A percentile compares a stretch with the other conserved stretches of the same genome.
These are phyloP conservation scores for Cladosporium halotolerans DNA, from an alignment of 2,329 filamentous ascomycete species.

Conservation along the genomic window DNA sequence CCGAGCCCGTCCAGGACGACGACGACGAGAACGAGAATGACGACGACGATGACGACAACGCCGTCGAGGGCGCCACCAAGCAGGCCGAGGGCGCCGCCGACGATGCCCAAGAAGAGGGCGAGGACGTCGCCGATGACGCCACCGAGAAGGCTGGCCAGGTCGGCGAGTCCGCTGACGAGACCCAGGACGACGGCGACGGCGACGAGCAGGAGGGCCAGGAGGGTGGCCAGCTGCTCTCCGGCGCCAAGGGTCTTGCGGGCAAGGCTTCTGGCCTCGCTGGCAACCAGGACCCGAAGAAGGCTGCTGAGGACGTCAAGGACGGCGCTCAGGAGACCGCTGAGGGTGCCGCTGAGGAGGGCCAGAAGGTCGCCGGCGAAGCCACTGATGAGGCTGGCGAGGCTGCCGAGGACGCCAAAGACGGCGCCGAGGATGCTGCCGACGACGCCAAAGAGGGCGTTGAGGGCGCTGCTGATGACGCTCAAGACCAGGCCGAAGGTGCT, in stretches of 20 bases:
- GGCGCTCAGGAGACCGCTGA: conserved; percentile 27
- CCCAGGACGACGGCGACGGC: conserved; percentile 21
- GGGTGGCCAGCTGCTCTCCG: conserved; percentile 36
- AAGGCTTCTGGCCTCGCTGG: conserved; percentile 42
- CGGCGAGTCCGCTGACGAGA: conserved; percentile 29
- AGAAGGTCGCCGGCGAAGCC: conserved; percentile 30
- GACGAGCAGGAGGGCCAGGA: conserved; percentile 24
- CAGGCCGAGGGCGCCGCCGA: conserved; percentile 41
- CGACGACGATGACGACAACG: conserved; percentile 35
- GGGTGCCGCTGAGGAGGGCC: conserved; percentile 26
- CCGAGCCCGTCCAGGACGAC: conserved; percentile 40
- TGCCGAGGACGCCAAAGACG: conserved; percentile 25
- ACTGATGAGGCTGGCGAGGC: conserved; percentile 26
- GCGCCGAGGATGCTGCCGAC: conserved; percentile 22
- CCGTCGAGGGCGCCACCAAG: conserved; percentile 33
- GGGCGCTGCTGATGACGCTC: conserved; percentile 19
- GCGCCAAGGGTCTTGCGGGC: conserved; percentile 42
- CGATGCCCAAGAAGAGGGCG: conserved; percentile 30
- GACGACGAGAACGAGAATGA: conserved; percentile 34
- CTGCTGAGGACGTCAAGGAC: conserved; percentile 30
- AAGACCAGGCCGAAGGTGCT: conserved; percentile 23
- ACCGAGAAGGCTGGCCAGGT: conserved; percentile 37
- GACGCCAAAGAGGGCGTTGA: conserved; percentile 20
- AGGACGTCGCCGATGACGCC: conserved; percentile 35
- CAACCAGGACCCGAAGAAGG: conserved; percentile 33